Evolutionary conservation across 441 rosid species (phyloP), one percentile per base, ranked within the genome.

Genomic region (Omphalea diandra): DNA sequence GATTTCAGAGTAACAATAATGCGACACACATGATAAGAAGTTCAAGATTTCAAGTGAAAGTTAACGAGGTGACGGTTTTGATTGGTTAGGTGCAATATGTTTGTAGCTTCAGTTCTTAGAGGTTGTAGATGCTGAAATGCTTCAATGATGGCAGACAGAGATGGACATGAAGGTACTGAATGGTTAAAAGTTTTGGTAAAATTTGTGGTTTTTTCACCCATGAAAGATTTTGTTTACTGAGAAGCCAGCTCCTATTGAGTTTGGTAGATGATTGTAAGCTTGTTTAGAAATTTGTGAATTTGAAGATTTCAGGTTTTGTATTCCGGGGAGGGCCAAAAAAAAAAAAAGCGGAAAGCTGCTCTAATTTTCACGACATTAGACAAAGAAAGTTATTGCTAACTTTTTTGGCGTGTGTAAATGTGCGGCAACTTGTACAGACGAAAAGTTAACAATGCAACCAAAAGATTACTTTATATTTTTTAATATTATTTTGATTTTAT

Each of bases 401-500:
- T 33, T 43, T n/a, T 65, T 59, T 65, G 79, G 72, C 67, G 40
- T 40, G 55, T 70, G 68, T 73, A 79, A 66, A 76, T 79, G 29
- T 53, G 18, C 67, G 61, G 64, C 60, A 24, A 61, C 41, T 9
- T 70, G 70, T 73, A 61, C 43, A 70, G 64, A 43, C 59, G 6
- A 49, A 62, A 61, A 3, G 22, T 36, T 7, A 29, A 52, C 50
- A 41, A 2, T 24, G 29, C 47, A 41, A 61, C 46, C 36, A 56
- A 56, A 43, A 73, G 46, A 29, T 7, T 11, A 35, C 14, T 7
- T 24, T 17, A 27, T 60, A 2, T 20, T 8, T n/a, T 2, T n/a
- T 18, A 20, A n/a, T 59, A 18, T 33, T 32, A 8, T 18, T 54
- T 59, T 59, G 26, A 20, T 35, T 18, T 2, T 4, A 14, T 20